phyloP scores from a whole-genome alignment of 495 filamentous ascomycete species.

The Trichoderma virens region DNA sequence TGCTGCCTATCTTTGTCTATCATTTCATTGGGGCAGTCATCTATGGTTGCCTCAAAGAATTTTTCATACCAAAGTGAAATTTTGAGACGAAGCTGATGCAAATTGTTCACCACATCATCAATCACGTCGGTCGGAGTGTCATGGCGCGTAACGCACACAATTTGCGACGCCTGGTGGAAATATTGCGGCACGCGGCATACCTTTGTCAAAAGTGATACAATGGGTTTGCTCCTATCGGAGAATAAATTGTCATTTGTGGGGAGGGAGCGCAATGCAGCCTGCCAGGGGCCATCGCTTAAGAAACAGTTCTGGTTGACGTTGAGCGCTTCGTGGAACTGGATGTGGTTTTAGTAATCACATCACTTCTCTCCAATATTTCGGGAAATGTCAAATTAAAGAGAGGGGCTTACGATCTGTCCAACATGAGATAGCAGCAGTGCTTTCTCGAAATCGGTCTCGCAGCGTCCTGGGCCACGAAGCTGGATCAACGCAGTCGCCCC shows the following conservation, averaged over 20 bases:
- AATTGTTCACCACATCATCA: neutral
- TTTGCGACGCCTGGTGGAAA: neutral
- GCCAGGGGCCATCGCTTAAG: neutral
- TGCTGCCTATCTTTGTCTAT: constrained; percentile 4
- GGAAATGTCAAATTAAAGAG: neutral
- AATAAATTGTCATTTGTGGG: neutral
- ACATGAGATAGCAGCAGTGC: neutral
- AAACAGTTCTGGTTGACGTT: neutral
- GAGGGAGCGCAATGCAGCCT: neutral
- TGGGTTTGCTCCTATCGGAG: neutral
- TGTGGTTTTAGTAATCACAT: neutral
- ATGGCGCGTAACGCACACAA: neutral
- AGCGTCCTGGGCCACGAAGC: neutral
- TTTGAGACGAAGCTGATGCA: neutral
- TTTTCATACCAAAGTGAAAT: neutral
- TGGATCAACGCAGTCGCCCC: neutral
- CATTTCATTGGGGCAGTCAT: neutral
- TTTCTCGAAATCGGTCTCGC: neutral
- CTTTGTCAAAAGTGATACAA: neutral
- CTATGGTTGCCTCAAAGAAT: neutral
- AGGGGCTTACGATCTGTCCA: neutral
- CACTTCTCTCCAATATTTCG: neutral
- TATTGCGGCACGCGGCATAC: neutral
- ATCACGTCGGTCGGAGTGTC: neutral
- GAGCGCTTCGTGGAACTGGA: neutral